A percentile compares a stretch with the other conserved stretches of the same genome.
Conservation (phyloP, 139 green algal species). For the Coelastrella sp. region DNA sequence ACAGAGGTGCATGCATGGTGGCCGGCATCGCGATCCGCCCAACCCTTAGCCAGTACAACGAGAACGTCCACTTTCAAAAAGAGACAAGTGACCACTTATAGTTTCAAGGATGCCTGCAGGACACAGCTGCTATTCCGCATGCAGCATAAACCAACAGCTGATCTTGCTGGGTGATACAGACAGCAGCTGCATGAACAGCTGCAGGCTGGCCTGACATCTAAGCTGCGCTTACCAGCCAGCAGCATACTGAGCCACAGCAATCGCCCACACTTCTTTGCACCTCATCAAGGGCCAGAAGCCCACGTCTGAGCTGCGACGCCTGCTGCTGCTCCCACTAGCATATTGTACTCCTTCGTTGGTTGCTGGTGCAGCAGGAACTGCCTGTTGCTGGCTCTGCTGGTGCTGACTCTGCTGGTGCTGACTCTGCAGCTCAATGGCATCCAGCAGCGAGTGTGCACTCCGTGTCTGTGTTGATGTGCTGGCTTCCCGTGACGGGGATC, state of each 20-base stretch:
- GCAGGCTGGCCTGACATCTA: not conserved
- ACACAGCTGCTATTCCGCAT: not conserved
- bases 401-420: no score
- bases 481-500: not conserved
- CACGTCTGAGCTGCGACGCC: not conserved
- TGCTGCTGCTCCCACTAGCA: no score
- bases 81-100: no score
- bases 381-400: slow-evolving; percentile 28
- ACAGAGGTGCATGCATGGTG: no score
- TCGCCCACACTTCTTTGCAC: slow-evolving; percentile 78
- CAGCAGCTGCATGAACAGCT: no score
- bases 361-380: not conserved
- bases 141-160: no score
- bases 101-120: no score
- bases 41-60: no score
- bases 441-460: not conserved
- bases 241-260: slow-evolving; percentile 80
- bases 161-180: no score
- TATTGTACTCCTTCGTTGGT: not conserved
- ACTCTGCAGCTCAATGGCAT: slow-evolving; percentile 20
- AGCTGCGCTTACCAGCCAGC: not conserved
- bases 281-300: slow-evolving; percentile 51
- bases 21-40: no score
- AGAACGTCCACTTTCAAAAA: no score
- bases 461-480: not conserved